Base-by-base conservation (phyloP, 2,329 filamentous ascomycete species). In the Calonectria montana region DNA sequence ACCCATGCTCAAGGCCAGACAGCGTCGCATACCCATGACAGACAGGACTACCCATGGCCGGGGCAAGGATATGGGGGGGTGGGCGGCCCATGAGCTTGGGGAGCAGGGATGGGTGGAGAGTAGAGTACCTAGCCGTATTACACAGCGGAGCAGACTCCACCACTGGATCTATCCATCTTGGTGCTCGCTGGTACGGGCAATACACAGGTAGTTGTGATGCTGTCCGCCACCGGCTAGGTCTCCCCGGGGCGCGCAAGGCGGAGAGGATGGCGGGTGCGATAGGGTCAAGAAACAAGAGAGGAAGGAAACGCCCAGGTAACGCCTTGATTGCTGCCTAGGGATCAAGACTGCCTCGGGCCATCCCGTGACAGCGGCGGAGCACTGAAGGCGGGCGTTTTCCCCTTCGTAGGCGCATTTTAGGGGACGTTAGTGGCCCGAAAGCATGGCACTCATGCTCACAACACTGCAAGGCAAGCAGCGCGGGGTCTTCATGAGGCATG, bases 1-100 rank as follows among this genome's bases (percentile, higher is more conserved):
- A 67, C 53, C 43, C 53, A 35, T 59, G 50, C 53, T 31, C 53
- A 23, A 39, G 31, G 43, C 43, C 65, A 50, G 64, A 59, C 47
- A 70, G 63, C 62, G 53, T 65, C 67, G 31, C 62, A 65, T 50
- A 66, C 68, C 68, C 69, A 63, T 70, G 64, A 31, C 63, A 66
- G 63, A 31, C 62, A 66, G 15, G 43, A 55, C 63, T 53, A 25
- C 41, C 23, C 53, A 67, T 53, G 55, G 53, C 41, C 50, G n/a
- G 55, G 48, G 50, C 25, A 62, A 16, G 57, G 37, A 15, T 41
- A 23, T 62, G 57, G 57, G 43, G 25, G 64, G 64, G 48, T 27
- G 67, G 59, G 59, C 47, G 59, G 45, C 39, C 47, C 57, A 69
- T 69, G 67, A 43, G 37, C 39, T 68, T 48, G 45, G 62, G 62